Base-by-base conservation (phyloP, 768 basidiomycete species). In the Tricholoma saponaceum region DNA sequence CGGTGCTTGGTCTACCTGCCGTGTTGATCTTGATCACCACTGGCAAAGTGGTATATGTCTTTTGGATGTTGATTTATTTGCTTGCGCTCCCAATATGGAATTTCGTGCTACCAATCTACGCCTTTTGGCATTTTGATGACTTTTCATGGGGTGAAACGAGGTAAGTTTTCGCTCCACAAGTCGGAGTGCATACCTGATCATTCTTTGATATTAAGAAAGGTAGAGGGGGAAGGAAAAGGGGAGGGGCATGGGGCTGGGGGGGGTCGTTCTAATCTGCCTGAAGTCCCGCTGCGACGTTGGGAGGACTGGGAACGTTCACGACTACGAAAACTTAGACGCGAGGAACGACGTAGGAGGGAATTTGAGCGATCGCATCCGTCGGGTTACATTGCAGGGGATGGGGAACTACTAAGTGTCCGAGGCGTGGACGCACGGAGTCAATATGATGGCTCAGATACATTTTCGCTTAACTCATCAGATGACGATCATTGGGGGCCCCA, bases 101-200 rank as follows among this genome's bases (percentile, higher is more conserved):
- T 71, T 90, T 96, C 62, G 76, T 96, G 44, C 79, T 98, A 3
- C 95, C 96, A 10, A 77, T 97, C 8, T 99, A 99, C 73, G 90
- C 95, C 13, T 98, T 98, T 71, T 97, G 95, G 94, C 95, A 98
- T 73, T 98, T 99, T 71, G 96, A 98, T 62, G 97, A 99, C 73
- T 98, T 99, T 74, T 95, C 93, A 26, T 99, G 97, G 97, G 97
- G 97, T 66, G 94, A 98, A 74, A 99, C 97, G 18, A 86, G 95
- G 92, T 92, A 66, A 55, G 85, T 73, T 33, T 5, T 47, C 43
- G 50, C 44, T 58, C 6, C 30, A 41, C 20, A 4, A 20, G 44
- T 51, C 14, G 47, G 18, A 25, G 44, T 28, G 25, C 28, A 13
- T 16, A 41, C 25, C 60, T 69, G 51, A 69, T 55, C 44, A 58